Conservation (phyloP, 2,329 filamentous ascomycete species). For the Fusarium nygamai region DNA sequence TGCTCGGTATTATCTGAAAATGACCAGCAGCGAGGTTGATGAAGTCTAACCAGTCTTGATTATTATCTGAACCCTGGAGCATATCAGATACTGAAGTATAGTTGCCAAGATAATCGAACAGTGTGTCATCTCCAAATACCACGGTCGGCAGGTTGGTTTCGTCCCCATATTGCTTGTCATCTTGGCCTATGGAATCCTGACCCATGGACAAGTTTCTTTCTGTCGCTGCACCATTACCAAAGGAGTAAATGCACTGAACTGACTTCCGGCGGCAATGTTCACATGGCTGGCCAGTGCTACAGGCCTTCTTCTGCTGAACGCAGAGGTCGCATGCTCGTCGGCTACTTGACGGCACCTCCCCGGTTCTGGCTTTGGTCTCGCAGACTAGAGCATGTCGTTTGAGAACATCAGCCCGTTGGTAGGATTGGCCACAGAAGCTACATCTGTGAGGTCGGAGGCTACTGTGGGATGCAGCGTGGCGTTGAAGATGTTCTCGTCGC, state of each 20-base stretch:
- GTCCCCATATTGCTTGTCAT: no score
- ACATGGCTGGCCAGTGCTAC: not conserved
- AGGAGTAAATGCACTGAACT: not conserved
- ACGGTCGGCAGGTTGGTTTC: not conserved
- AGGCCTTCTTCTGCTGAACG: not conserved
- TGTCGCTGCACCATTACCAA: accelerated
- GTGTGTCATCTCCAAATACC: not conserved
- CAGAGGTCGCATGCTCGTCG: conserved; percentile 3
- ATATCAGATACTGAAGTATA: not conserved
- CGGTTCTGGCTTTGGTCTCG: accelerated
- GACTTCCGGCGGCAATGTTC: not conserved
- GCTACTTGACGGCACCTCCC: not conserved
- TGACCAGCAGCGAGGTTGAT: not conserved
- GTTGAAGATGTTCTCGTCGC: not conserved
- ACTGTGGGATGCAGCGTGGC: not conserved
- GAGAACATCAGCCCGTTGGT: not conserved
- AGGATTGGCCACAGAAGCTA: not conserved
- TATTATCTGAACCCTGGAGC: not conserved
- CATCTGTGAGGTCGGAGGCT: not conserved
- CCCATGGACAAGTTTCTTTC: not conserved
- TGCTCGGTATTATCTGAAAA: not conserved
- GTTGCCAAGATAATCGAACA: conserved; percentile 1
- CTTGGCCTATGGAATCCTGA: no score
- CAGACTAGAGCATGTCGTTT: not conserved
- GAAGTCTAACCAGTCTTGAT: not conserved